Base-by-base conservation (phyloP, 257 asterid species). In the Capsicum pubescens region DNA sequence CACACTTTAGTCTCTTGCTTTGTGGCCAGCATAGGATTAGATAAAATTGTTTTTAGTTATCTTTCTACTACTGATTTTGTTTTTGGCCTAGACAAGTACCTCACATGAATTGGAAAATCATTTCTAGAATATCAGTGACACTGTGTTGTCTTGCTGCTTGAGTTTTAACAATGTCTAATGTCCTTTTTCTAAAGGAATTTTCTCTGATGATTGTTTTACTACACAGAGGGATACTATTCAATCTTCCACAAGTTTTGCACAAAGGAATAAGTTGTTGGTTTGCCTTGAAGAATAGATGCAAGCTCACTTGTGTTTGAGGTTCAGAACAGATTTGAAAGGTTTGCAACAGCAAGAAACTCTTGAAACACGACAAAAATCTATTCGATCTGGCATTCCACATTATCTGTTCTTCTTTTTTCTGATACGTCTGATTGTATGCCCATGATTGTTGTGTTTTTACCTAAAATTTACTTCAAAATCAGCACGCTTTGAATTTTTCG, bases 251-350 rank as follows among this genome's bases (percentile, higher is more conserved):
- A 26, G 32, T 26, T 26, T 26, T 26, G 32, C 32, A 26, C 32
- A 26, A 26, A 26, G 32, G 32, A 26, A 26, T 26, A 26, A 26
- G 32, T 26, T 26, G 32, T 26, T 26, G 32, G 32, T 26, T 80
- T 92, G 94, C 8, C 91, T 95, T 81, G 91, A 84, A 76, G 98
- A 95, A 79, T 97, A 95, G 90, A 95, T 95, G 97, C 83, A 92
- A 84, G 90, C 95, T 56, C 97, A 95, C 87, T 87, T 95, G 91
- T 90, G 95, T 84, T 89, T 95, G 86, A 91, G 87, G 91, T 91
- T 86, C 86, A 91, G 98, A 86, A 91, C 97, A 2, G 97, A 95
- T 67, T 90, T 97, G 7, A 97, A 95, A 91, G 97, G 97, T 71
- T 89, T 95, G 74, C 95, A 91, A 82, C 98, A 93, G 82, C 98